Evolutionary conservation across 2,329 filamentous ascomycete species (phyloP).

Genomic region (Westerdykella aurantiaca): DNA sequence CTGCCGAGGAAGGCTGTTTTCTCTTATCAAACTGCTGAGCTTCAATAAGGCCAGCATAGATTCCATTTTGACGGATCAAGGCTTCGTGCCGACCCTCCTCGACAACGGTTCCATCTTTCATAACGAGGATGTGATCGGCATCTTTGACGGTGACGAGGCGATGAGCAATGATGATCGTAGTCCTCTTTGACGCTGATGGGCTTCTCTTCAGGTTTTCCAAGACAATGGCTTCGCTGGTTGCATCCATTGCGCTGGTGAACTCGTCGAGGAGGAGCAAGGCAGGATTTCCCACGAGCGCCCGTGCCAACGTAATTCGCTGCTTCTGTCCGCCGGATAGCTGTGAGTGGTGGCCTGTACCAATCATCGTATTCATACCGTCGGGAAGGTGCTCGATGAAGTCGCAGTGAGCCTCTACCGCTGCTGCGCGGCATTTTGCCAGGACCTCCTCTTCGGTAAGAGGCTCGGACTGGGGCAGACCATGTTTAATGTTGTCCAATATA

Average conservation of each 20-base stretch:
- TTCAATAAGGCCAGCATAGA: constrained; percentile 29
- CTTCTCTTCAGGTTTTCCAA: constrained; percentile 27
- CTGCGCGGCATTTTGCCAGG: constrained; percentile 41
- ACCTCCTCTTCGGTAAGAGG: constrained; percentile 34
- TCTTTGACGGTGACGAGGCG: constrained; percentile 34
- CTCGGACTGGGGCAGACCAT: constrained; percentile 21
- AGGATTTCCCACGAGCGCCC: constrained; percentile 31
- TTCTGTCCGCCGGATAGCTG: constrained; percentile 37
- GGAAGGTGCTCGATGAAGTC: constrained; percentile 34
- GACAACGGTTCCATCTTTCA: constrained; percentile 28
- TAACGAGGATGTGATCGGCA: constrained; percentile 34
- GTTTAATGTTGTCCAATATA: constrained; percentile 34
- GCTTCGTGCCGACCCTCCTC: constrained; percentile 30
- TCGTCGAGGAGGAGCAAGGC: constrained; percentile 33
- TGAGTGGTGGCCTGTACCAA: constrained; percentile 29
- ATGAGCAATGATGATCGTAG: constrained; percentile 36
- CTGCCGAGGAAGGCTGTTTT: constrained; percentile 11
- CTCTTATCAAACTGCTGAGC: constrained; percentile 34
- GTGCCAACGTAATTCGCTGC: constrained; percentile 35
- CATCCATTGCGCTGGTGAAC: constrained; percentile 34
- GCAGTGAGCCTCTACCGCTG: constrained; percentile 53
- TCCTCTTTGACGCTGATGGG: constrained; percentile 23
- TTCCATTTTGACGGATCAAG: constrained; percentile 22
- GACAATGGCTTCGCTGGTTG: constrained; percentile 29
- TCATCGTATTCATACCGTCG: constrained; percentile 28